Evolutionary conservation across 2,329 filamentous ascomycete species (phyloP), one percentile per base, ranked within the genome.

Genomic region (Xylaria sp.): DNA sequence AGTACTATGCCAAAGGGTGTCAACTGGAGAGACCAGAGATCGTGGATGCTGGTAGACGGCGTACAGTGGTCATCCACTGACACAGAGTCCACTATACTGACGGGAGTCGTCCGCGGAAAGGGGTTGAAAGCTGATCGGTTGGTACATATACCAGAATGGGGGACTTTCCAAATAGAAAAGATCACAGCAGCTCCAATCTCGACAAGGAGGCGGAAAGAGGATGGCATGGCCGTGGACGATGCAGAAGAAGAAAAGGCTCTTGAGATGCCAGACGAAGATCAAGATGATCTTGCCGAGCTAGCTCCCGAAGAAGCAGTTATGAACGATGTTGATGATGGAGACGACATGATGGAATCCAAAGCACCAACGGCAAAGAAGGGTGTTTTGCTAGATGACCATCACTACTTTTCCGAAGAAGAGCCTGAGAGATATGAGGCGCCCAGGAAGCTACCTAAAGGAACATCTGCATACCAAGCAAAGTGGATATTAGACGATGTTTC

Each of bases 371-470:
- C 86, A 52, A 90, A 91, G 78, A 97, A 95, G 82, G 96, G 95
- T 72, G 96, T 99, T 0, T 83, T 99, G 49, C 86, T 99, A 10
- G 96, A 99, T 74, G 95, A 98, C 73, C 95, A 99, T 79, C 95
- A 98, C 79, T 99, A 99, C 80, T 99, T 98, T 78, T 94, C 94
- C 0, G 95, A 98, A 52, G 94, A 96, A 56, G 91, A 96, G 62
- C 84, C 86, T 6, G 85, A 87, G 51, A 85, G 89, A 62, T 83
- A 89, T 20, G 81, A 86, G 43, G 82, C 83, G 39, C 92, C 93
- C 7, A 96, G 91, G 81, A 89, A 89, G 71, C 82, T 99, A 25
- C 96, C 96, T 0, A 93, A 91, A 80, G 96, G 96, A 71, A 99
- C 96, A 2, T 98, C 96, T 48, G 89, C 91, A 65, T 98, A 98